A percentile compares a stretch with the other conserved stretches of the same genome.
Conservation (phyloP, 169 alveolate species). For the Plasmodium malariae region DNA sequence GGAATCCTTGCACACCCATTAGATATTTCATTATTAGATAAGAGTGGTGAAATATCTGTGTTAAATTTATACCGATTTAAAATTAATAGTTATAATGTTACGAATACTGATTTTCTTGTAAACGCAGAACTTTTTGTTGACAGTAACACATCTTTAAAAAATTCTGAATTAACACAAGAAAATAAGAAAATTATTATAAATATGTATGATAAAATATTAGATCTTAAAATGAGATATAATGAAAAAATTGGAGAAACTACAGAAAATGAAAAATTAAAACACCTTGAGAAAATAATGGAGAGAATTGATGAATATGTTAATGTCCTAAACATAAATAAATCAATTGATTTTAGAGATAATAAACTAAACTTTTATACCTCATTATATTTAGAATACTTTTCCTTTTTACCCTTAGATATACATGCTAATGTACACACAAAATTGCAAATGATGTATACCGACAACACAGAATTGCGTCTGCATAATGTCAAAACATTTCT, state of each 20-base stretch:
- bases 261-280: slow-evolving; percentile 71
- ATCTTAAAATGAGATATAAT: slow-evolving; percentile 49
- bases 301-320: slow-evolving; percentile 63
- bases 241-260: slow-evolving; percentile 47
- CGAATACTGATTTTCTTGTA: slow-evolving; percentile 40
- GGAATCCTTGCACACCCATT: slow-evolving; percentile 62
- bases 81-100: slow-evolving; percentile 56
- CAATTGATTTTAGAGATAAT: slow-evolving; percentile 33
- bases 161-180: slow-evolving; percentile 65
- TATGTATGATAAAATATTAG: slow-evolving; percentile 60
- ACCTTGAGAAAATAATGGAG: slow-evolving; percentile 43
- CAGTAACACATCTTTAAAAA: slow-evolving; percentile 28
- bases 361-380: slow-evolving; percentile 43
- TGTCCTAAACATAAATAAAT: slow-evolving; percentile 46
- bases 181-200: slow-evolving; percentile 65
- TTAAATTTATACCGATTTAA: slow-evolving; percentile 65
- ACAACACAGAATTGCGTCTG: slow-evolving; percentile 45
- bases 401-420: slow-evolving; percentile 45
- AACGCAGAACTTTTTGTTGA: slow-evolving; percentile 45
- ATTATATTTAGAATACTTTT: slow-evolving; percentile 55
- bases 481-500: slow-evolving; percentile 46
- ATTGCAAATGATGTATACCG: slow-evolving; percentile 71
- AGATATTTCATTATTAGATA: slow-evolving; percentile 56
- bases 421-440: slow-evolving; percentile 63
- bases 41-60: slow-evolving; percentile 73